Base-by-base conservation (phyloP, 495 filamentous ascomycete genomes). In the Lasiosphaeris hirsuta region DNA sequence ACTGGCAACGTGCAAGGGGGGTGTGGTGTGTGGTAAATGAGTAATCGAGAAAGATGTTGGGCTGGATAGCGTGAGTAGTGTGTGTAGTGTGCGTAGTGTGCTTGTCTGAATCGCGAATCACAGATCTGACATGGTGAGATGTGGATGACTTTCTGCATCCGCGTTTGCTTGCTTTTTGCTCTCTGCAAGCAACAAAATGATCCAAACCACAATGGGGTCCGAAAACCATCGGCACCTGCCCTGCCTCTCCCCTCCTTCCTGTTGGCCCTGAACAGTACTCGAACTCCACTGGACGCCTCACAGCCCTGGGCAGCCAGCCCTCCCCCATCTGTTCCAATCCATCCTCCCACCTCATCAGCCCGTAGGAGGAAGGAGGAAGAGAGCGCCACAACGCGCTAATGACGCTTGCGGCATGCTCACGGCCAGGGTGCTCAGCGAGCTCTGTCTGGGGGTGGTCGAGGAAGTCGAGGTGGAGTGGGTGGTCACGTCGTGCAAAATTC, bases 71-170 rank as follows among this genome's bases (percentile, higher is more conserved):
- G 2, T 5, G 23, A 30, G 23, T 30, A 30, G 41, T 43, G 41
- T 43, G 41, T 46, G 43, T 23, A 46, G 43, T 46, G 43, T 43
- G 43, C 17, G 43, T 23, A 23, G 15, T 46, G 43, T 46, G 43
- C 11, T 13, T 41, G 38, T 41, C 38, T 53, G 51, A 43, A 53
- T 42, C 38, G 51, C 38, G 37, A 53, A 18, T 53, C 37, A 18
- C 37, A 43, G 37, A 40, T 40, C 38, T 53, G 51, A 53, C 38
- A 38, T 43, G 37, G 36, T 23, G 51, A 42, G 36, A 53, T 33
- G 37, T 42, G 37, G 15, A 30, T n/a, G 36, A 13, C 35, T 23
- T 38, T 33, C 13, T 53, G 17, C 48, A 53, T 48, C 45, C 45
- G 30, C 17, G 47, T 35, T 35, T 50, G 23, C 36, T 46, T 55